Conservation (phyloP, 805 yeast species). For the Candida ficus region DNA sequence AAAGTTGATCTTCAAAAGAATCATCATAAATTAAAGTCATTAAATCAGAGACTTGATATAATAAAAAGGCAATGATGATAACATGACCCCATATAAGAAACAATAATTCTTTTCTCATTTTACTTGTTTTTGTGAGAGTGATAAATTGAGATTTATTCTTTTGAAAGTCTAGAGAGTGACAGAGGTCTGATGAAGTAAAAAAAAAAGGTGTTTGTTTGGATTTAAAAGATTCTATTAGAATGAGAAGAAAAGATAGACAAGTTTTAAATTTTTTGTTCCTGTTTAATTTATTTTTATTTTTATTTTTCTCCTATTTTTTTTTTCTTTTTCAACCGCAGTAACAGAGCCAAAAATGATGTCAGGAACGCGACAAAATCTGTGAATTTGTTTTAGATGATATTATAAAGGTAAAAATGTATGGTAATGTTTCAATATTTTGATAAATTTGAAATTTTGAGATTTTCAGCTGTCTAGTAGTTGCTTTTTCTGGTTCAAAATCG, state of each 20-base stretch:
- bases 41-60: conserved; percentile 64
- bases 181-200: neutral
- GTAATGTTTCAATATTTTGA: too few species aligned
- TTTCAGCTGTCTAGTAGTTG: too few species aligned
- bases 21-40: conserved; percentile 72
- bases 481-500: too few species aligned
- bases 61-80: conserved; percentile 33
- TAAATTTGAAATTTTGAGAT: too few species aligned
- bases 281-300: too few species aligned
- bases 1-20: conserved; percentile 56
- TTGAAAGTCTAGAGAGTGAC: too few species aligned
- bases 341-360: neutral
- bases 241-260: too few species aligned
- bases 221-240: too few species aligned
- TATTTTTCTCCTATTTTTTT: neutral
- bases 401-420: neutral
- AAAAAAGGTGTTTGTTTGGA: neutral
- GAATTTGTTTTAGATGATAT: neutral
- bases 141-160: too few species aligned
- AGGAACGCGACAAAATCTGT: too few species aligned
- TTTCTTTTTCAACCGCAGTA: neutral
- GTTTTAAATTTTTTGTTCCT: too few species aligned
- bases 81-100: conserved; percentile 57
- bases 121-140: too few species aligned
- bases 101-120: conserved; percentile 65